These are phyloP conservation scores for Neonectria ditissima DNA, from an alignment of 2,329 filamentous ascomycete species.

Conservation along the genomic window DNA sequence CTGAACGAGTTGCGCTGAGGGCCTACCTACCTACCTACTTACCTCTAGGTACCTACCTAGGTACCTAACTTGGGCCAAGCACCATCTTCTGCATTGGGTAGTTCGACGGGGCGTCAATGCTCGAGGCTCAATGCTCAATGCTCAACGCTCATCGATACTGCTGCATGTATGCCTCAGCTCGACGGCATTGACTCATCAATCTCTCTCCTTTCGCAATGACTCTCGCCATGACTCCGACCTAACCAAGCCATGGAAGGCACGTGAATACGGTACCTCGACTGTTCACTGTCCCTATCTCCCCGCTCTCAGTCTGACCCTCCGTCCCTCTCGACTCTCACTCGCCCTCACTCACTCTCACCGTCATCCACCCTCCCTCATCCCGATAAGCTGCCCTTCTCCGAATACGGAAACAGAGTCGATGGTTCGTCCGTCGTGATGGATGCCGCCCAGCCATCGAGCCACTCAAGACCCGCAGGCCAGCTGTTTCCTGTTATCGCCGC, in stretches of 20 bases:
- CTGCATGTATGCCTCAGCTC: neutral
- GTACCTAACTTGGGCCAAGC: too few species aligned
- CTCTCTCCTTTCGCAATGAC: neutral
- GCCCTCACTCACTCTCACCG: neutral
- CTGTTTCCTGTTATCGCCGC: constrained; percentile 8
- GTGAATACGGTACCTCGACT: neutral
- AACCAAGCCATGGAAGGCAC: too few species aligned
- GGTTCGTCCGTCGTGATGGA: constrained; percentile 15
- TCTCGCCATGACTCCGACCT: neutral
- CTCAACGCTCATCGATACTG: neutral
- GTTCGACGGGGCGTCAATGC: too few species aligned
- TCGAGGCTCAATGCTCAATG: neutral
- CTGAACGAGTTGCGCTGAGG: too few species aligned
- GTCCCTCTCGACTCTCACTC: too few species aligned
- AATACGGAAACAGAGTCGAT: neutral
- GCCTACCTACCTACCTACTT: too few species aligned
- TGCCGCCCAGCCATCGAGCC: constrained; percentile 15
- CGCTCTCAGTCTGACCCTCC: constrained; percentile 2
- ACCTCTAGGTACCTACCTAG: too few species aligned
- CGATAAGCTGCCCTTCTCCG: constrained; percentile 20
- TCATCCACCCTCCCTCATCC: neutral
- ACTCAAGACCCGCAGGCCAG: constrained; percentile 7
- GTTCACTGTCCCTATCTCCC: neutral
- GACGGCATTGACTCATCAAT: neutral
- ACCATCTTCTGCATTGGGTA: too few species aligned